These are phyloP conservation scores for Daphne laureola DNA, from an alignment of 441 rosid genomes.

Conservation along the genomic window DNA sequence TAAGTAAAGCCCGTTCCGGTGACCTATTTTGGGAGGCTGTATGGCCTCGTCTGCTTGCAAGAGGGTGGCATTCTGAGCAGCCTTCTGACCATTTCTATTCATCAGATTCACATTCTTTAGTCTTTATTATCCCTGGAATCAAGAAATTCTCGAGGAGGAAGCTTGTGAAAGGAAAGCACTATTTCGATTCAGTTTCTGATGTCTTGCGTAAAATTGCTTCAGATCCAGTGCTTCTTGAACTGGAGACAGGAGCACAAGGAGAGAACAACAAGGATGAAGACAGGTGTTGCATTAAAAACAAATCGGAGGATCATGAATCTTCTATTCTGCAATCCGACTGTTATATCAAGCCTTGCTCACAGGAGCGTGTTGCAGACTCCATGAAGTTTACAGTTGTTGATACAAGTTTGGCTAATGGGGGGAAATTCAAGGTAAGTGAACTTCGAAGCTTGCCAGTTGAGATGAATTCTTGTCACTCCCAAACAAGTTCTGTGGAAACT, in stretches of 20 bases:
- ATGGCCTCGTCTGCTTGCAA: conserved; percentile 61
- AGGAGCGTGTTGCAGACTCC: background rate
- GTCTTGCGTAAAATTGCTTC: conserved; percentile 13
- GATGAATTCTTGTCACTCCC: conserved; percentile 15
- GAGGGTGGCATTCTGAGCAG: conserved; percentile 68
- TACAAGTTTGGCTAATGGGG: conserved; percentile 10
- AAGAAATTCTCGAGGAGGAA: conserved; percentile 17
- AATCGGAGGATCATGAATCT: conserved; percentile 20
- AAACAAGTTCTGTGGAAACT: background rate
- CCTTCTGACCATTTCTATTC: conserved; percentile 25
- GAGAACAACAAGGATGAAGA: conserved; percentile 1
- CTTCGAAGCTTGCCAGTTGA: conserved; percentile 9
- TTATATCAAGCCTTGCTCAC: conserved; percentile 8
- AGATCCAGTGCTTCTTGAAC: conserved; percentile 14
- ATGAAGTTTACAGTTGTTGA: conserved; percentile 11
- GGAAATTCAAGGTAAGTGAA: conserved; percentile 8
- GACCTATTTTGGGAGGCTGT: conserved; percentile 72
- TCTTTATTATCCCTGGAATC: conserved; percentile 12
- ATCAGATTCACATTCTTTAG: conserved; percentile 7
- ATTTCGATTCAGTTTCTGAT: conserved; percentile 16
- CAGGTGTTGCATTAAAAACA: background rate
- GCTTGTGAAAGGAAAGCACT: conserved; percentile 15
- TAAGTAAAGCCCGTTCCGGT: conserved; percentile 56
- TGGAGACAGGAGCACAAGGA: conserved; percentile 5
- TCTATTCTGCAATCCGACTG: conserved; percentile 2